Evolutionary conservation across 495 filamentous ascomycete species (phyloP).

Genomic region (Penicillium manginii): DNA sequence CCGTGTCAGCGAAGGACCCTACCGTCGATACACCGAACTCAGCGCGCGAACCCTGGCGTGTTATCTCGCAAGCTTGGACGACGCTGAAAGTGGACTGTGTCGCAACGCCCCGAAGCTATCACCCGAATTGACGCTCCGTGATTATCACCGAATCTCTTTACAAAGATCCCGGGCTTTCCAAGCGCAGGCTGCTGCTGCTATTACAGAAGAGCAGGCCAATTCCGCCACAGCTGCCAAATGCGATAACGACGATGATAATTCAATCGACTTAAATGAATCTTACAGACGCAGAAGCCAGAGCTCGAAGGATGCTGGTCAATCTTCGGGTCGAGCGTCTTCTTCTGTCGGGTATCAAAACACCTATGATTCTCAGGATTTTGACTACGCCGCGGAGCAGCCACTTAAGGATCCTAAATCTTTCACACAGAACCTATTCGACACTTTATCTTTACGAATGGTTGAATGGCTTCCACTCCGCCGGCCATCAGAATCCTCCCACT

Average conservation of each 20-base stretch:
- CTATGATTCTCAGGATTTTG: conserved; percentile 25
- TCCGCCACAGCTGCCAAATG: not conserved
- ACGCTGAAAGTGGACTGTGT: conserved; percentile 76
- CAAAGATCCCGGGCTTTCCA: conserved; percentile 32
- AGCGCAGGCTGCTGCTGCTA: conserved; percentile 20
- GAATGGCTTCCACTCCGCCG: conserved; percentile 71
- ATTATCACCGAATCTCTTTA: conserved; percentile 34
- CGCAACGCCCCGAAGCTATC: conserved; percentile 51
- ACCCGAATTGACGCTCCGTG: conserved; percentile 32
- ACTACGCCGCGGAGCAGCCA: conserved; percentile 45
- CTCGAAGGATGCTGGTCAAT: not conserved
- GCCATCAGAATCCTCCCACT: conserved; percentile 27
- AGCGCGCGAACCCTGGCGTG: conserved; percentile 78
- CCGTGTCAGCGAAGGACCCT: conserved; percentile 65
- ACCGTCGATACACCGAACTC: conserved; percentile 70
- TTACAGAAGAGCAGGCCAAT: not conserved
- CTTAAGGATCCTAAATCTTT: conserved; percentile 84
- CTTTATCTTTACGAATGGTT: conserved; percentile 74
- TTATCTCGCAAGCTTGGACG: conserved; percentile 76
- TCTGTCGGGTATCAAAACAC: conserved; percentile 10
- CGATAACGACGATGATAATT: not conserved
- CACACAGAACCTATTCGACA: conserved; percentile 80
- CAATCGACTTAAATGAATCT: not conserved
- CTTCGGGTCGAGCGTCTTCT: not conserved
- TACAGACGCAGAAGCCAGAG: not conserved